Evolutionary conservation across 257 asterid species (phyloP).

Genomic region (Vinca minor): DNA sequence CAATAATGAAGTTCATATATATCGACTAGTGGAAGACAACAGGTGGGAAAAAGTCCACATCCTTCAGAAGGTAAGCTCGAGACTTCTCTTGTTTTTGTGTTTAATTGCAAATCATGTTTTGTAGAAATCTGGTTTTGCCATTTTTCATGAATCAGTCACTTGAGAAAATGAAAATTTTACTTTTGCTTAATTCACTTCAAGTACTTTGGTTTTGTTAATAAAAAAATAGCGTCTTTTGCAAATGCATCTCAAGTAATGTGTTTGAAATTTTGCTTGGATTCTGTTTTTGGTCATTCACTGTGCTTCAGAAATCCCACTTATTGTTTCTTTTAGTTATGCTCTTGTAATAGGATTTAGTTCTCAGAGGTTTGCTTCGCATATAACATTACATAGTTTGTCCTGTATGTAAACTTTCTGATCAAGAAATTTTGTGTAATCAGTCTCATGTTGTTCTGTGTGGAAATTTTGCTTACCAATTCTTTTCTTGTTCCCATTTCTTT

Average conservation of each 20-base stretch:
- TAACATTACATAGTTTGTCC: no score
- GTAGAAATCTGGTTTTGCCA: neutral
- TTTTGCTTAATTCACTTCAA: neutral
- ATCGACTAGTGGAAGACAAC: slow-evolving; percentile 55
- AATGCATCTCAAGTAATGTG: no score
- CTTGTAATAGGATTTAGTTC: no score
- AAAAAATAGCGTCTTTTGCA: neutral
- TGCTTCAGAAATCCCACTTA: no score
- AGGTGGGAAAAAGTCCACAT: slow-evolving; percentile 97
- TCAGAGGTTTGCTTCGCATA: no score
- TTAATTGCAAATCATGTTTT: neutral
- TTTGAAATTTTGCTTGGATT: no score
- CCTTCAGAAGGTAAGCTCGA: slow-evolving; percentile 68
- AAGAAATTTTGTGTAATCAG: slow-evolving; percentile 3
- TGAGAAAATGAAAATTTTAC: neutral
- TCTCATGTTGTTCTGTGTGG: neutral
- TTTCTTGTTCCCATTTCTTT: slow-evolving; percentile 2
- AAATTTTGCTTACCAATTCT: neutral
- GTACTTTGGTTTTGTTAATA: neutral
- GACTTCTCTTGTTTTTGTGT: neutral
- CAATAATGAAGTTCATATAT: slow-evolving; percentile 81
- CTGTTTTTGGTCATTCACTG: no score
- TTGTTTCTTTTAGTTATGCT: no score
- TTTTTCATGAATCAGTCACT: neutral
- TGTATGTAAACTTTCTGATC: no score